These are phyloP conservation scores for Trichophyton schoenleinii DNA, from an alignment of 2,329 filamentous ascomycete species.

Conservation along the genomic window DNA sequence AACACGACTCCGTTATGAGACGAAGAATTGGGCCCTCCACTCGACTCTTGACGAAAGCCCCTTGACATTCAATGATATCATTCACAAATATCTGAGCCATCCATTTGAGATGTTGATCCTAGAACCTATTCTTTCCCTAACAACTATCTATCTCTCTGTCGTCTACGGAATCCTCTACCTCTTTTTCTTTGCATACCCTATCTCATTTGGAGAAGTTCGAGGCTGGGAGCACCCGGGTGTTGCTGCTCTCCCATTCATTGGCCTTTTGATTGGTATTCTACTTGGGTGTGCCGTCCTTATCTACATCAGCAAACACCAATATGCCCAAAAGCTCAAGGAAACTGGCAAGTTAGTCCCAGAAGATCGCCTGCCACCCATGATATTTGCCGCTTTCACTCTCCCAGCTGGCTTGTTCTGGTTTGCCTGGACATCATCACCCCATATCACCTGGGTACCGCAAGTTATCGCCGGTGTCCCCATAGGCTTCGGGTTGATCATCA, in stretches of 20 bases:
- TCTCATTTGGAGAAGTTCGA: constrained; percentile 32
- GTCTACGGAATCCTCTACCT: constrained; percentile 26
- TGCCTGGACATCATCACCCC: constrained; percentile 33
- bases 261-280: constrained; percentile 34
- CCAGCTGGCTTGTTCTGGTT: constrained; percentile 38
- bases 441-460: constrained; percentile 35
- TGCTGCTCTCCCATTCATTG: constrained; percentile 36
- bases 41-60: constrained; percentile 34
- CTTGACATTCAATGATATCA: constrained; percentile 28
- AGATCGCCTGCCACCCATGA: constrained; percentile 35
- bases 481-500: constrained; percentile 33
- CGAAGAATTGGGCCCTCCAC: constrained; percentile 36
- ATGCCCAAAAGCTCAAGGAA: constrained; percentile 28
- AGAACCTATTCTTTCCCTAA: constrained; percentile 38
- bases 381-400: constrained; percentile 31
- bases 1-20: constrained; percentile 35
- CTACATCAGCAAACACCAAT: constrained; percentile 30
- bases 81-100: constrained; percentile 34
- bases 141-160: constrained; percentile 35
- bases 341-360: constrained; percentile 28
- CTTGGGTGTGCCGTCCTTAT: constrained; percentile 27
- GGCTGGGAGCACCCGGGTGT: constrained; percentile 30
- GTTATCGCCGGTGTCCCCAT: constrained; percentile 33
- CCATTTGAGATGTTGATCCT: constrained; percentile 36
- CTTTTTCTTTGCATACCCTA: constrained; percentile 31